Base-by-base conservation (phyloP, 2,329 filamentous ascomycete genomes). In the Graphilbum sp. region DNA sequence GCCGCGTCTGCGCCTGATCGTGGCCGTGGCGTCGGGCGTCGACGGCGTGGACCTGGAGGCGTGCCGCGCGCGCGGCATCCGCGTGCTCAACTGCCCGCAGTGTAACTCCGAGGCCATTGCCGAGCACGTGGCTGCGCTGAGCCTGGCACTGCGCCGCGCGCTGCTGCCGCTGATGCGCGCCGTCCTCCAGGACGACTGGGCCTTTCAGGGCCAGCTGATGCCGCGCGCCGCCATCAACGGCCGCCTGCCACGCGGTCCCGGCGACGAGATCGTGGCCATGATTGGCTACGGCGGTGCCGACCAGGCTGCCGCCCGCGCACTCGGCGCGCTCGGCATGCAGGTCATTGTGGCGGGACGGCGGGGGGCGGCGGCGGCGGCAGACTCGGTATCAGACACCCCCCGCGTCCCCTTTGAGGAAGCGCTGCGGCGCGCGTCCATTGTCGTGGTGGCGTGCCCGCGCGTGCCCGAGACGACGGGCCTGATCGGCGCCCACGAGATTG, bases 281-380 rank as follows among this genome's bases (percentile, higher is more conserved):
- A 47, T 58, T 17, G 56, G 55, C 3, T 47, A 57, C 37, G 56
- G 56, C 8, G 50, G 53, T 31, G 56, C 58, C 31, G 55, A 56
- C 7, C 43, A 49, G 19, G 47, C 47, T 5, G 50, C 54, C 34
- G 54, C 49, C 16, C 52, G 51, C 35, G 43, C 50, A 2, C 45
- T 49, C 8, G 29, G 36, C 3, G 51, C 47, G 1, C 48, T 58
- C 13, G 54, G 51, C 8, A 57, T 58, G 54, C 46, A 50, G 32
- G 45, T 56, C 4, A 41, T 54, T 11, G 49, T 50, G 38, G 31
- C 41, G 2, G 46, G 31, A 9, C 39, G 45, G 9, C 42, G 41
- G 8, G 36, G 39, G 12, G 23, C 20, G 7, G 8, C 23, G 3
- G 15, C 43, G 40, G 9, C 39, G 11, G 16, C 17, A 8, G 30